Evolutionary conservation across 1,139 yeast species (phyloP), one percentile per base, ranked within the genome.

Genomic region (Blastobotrys indianensis): DNA sequence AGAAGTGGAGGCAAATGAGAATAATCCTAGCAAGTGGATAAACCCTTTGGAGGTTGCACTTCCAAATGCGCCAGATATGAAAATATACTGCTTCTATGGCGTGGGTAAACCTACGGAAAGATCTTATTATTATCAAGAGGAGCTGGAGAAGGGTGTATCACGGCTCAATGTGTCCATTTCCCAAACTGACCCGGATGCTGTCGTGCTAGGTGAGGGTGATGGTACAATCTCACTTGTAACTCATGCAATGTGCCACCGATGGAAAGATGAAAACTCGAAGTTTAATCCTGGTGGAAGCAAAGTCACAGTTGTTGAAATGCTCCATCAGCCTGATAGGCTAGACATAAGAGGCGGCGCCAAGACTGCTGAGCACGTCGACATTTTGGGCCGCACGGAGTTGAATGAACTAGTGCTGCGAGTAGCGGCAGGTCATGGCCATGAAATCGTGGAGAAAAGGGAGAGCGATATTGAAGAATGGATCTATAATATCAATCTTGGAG

Each of bases 311-410:
- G 96, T 92, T 7, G 98, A 92, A 64, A 84, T 92, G 70, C 77
- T 78, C 57, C 96, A 92, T 60, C 95, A 88, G 61, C 98, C 98
- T 0, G 95, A 86, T 60, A 71, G 86, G 56, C 87, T 84, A 61
- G 98, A 94, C 67, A 84, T 92, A 42, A 76, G 98, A 55, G 98
- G 98, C 16, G 98, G 98, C 3, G 95, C 97, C 17, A 85, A 85
- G 61, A 92, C 97, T 1, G 97, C 98, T 0, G 98, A 92, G 59
- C 98, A 92, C 65, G 98, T 92, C 20, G 98, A 94, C 63, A 88
- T 92, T 47, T 72, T 92, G 42, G 98, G 98, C 1, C 81, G 95
- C 50, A 88, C 97, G 0, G 95, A 84, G 61, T 71, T 92, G 62
- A 92, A 92, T 62, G 97, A 92, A 60, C 69, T 90, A 58, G 72